Conservation (phyloP, 148 eudicot species). For the Bassia scoparia region DNA sequence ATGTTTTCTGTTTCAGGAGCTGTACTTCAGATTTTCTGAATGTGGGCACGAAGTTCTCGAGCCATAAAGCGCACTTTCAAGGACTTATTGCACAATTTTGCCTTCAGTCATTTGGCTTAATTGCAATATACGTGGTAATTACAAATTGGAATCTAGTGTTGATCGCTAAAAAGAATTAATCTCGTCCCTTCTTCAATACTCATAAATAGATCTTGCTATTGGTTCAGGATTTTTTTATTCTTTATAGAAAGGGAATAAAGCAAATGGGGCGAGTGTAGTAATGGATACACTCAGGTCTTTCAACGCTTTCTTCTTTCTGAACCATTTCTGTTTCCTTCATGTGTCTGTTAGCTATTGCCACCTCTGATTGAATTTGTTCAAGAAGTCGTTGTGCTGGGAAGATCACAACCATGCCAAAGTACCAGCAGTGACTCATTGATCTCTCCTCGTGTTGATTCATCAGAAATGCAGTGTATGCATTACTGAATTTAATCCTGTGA, state of each 20-base stretch:
- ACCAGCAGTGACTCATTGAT: constrained; percentile 57
- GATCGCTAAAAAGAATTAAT: neutral
- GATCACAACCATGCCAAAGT: constrained; percentile 91
- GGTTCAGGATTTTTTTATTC: neutral
- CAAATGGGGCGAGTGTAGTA: neutral
- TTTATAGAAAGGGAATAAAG: neutral
- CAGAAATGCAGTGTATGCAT: constrained; percentile 86
- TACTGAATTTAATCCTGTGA: neutral
- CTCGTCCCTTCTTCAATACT: neutral
- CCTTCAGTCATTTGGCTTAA: constrained; percentile 89
- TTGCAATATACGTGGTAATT: constrained; percentile 92
- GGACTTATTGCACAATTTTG: constrained; percentile 86
- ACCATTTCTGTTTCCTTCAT: constrained; percentile 8
- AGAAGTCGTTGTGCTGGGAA: constrained; percentile 99
- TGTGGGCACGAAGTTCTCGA: constrained; percentile 59
- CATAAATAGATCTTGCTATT: neutral
- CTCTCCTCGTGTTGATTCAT: constrained; percentile 82
- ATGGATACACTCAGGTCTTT: neutral
- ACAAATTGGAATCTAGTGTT: neutral
- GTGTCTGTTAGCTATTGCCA: constrained; percentile 66
- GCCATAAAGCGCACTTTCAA: constrained; percentile 77
- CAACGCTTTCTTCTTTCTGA: neutral
- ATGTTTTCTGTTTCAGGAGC: constrained; percentile 32
- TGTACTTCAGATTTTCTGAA: constrained; percentile 36
- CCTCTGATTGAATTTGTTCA: constrained; percentile 95